Base-by-base conservation (phyloP, 2,329 filamentous ascomycete genomes). In the Aulographum hederae region DNA sequence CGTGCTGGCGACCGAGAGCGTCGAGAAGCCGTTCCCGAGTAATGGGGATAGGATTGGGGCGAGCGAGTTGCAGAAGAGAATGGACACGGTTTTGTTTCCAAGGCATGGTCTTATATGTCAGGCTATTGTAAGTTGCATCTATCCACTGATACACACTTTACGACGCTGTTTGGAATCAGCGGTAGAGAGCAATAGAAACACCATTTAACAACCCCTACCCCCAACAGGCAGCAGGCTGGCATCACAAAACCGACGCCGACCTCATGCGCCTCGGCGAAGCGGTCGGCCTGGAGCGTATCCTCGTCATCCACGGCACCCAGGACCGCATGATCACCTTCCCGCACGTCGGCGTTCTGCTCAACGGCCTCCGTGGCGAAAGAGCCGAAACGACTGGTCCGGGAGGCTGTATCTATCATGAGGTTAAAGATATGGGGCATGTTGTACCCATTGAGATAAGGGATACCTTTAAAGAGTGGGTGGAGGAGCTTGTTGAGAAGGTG, bases 41-140 rank as follows among this genome's bases (percentile, higher is more conserved):
- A 89, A 86, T 46, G 82, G 73, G 36, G 78, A 89, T 56, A 74
- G 84, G 4, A 86, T 84, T 46, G 74, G 78, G 17, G 82, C 84
- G 0, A 71, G 76, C 41, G 81, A 92, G 52, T 52, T 91, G 39
- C 61, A 59, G 45, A 92, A 92, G 58, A 65, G 77, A 13, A 54
- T 61, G 12, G 63, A 78, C 35, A 55, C 62, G 1, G 56, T 60
- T 1, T 58, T 59, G 4, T 86, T 82, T 48, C 69, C 67, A 8
- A 63, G 60, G 29, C 60, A 59, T 19, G 79, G 78, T 1, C 82
- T 89, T 50, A 47, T 89, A 19, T 60, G 79, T 41, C 84, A 93
- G 57, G 66, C 80, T 3, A 60, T 81, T 31, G n/a, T n/a, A n/a
- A n/a, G n/a, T n/a, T n/a, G n/a, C n/a, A n/a, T n/a, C n/a, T n/a